A percentile compares a stretch with the other conserved stretches of the same genome.
Evolutionary conservation across 2,329 filamentous ascomycete species (phyloP).

Genomic region (Eurotiales sp.): DNA sequence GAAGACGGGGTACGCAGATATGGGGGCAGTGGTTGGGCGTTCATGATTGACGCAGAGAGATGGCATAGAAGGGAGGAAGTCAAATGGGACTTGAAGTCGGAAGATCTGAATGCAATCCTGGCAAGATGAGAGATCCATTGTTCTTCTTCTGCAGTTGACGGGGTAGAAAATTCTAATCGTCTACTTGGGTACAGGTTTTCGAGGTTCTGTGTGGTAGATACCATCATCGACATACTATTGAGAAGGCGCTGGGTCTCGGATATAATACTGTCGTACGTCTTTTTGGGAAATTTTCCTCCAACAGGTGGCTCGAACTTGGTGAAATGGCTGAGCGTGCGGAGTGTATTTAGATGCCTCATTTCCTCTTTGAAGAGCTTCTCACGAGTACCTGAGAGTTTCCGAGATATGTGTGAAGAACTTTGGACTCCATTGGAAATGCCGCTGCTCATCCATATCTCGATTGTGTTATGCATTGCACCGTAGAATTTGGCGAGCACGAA

Average conservation of each 20-base stretch:
- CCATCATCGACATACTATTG: no score
- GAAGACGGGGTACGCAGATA: constrained; percentile 63
- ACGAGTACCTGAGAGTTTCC: constrained; percentile 54
- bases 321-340: constrained; percentile 62
- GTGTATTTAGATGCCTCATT: constrained; percentile 59
- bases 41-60: constrained; percentile 63
- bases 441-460: constrained; percentile 54
- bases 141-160: no score
- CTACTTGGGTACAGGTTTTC: no score
- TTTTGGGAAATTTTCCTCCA: constrained; percentile 67
- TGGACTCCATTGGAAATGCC: constrained; percentile 53
- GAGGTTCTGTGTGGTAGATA: no score
- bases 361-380: constrained; percentile 64
- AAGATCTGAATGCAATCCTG: no score
- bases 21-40: constrained; percentile 65
- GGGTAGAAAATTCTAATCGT: no score
- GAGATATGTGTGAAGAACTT: no score
- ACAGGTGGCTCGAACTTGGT: constrained; percentile 67
- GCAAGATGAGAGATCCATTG: no score
- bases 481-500: constrained; percentile 74
- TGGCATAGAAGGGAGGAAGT: constrained; percentile 61
- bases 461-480: constrained; percentile 65
- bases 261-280: constrained; percentile 63
- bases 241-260: constrained; percentile 37
- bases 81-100: no score